Evolutionary conservation across 257 asterid species (phyloP).

Genomic region (Primulina eburnea): DNA sequence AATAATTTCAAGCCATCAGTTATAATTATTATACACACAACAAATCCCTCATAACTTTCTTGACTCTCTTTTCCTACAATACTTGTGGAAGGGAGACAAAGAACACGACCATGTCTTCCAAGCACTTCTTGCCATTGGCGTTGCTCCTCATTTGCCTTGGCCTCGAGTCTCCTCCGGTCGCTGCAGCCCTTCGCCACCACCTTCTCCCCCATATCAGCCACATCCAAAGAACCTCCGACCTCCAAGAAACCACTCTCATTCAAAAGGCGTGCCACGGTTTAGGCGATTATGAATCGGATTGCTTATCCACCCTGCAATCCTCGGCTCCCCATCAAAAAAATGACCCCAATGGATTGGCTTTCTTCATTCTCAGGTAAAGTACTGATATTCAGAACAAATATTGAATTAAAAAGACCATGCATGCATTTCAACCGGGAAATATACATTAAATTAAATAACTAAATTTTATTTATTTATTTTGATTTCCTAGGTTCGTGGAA

Average conservation of each 20-base stretch:
- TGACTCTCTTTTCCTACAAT: background rate
- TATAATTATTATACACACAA: background rate
- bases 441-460: too few species aligned
- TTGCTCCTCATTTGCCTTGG: conserved; percentile 28
- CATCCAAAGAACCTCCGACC: conserved; percentile 13
- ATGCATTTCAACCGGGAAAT: background rate
- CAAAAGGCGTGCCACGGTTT: conserved; percentile 40
- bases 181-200: conserved; percentile 19
- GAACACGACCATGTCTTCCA: conserved; percentile 25
- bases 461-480: too few species aligned
- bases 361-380: conserved; percentile 35
- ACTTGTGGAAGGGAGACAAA: background rate
- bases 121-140: conserved; percentile 28
- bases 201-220: conserved; percentile 12
- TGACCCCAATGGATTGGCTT: conserved; percentile 32
- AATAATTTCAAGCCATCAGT: background rate
- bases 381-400: background rate
- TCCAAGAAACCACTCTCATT: conserved; percentile 33
- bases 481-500: conserved; percentile 26
- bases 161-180: conserved; percentile 15
- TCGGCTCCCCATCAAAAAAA: conserved; percentile 32
- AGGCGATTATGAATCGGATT: conserved; percentile 25
- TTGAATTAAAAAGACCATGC: background rate
- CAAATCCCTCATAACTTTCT: background rate
- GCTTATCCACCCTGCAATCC: conserved; percentile 29